Conservation (phyloP, 1,139 yeast genomes). For the Lodderomyces beijingensis region DNA sequence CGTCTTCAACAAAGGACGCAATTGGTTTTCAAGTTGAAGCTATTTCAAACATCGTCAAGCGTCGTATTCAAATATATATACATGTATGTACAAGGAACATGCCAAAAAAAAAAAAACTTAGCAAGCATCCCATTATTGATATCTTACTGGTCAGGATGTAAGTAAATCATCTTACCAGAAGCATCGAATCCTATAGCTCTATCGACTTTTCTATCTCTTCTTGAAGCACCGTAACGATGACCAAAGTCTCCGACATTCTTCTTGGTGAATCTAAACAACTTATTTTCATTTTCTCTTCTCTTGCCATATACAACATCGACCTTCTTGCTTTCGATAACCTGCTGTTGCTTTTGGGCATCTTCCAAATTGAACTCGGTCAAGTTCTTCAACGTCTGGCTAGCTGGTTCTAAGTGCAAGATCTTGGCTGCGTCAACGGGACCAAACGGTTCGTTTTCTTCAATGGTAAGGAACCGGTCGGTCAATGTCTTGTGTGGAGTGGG, state of each 20-base stretch:
- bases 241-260: slow-evolving; percentile 84
- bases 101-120: too few relatives aligned
- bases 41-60: too few relatives aligned
- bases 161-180: slow-evolving; percentile 56
- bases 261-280: slow-evolving; percentile 67
- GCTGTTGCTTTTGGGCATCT: slow-evolving; percentile 20
- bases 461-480: slow-evolving; percentile 78
- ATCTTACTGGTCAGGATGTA: slow-evolving; percentile 13
- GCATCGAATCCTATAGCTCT: slow-evolving; percentile 75
- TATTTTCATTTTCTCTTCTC: slow-evolving; percentile 53
- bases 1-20: too few relatives aligned
- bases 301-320: slow-evolving; percentile 45
- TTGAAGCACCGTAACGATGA: slow-evolving; percentile 83
- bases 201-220: slow-evolving; percentile 85
- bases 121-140: too few relatives aligned
- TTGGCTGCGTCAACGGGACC: slow-evolving; percentile 97
- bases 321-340: slow-evolving; percentile 15
- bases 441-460: slow-evolving; percentile 95
- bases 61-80: too few relatives aligned
- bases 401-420: slow-evolving; percentile 78
- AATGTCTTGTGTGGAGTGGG: slow-evolving; percentile 85
- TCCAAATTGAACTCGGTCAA: slow-evolving; percentile 54
- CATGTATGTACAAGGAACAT: too few relatives aligned
- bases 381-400: slow-evolving; percentile 66
- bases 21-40: too few relatives aligned